phyloP scores from a whole-genome alignment of 2,329 filamentous ascomycete genomes.

The Aspergillus fischeri region DNA sequence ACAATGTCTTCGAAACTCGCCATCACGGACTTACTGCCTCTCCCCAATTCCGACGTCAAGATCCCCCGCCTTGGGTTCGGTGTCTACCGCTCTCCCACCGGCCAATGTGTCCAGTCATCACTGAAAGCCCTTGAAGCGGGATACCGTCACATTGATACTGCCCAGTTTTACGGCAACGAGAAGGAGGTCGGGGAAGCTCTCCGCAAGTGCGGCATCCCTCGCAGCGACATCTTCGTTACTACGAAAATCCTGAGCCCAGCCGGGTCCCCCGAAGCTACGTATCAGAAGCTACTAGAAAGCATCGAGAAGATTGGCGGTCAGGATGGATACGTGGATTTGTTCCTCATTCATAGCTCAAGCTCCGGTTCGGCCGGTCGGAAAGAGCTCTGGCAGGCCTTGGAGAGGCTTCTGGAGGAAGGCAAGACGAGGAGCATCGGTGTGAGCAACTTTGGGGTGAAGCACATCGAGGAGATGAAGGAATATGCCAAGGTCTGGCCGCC shows the following conservation, averaged over 20 bases:
- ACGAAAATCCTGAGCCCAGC: slow-evolving; percentile 62
- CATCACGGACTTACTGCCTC: slow-evolving; percentile 47
- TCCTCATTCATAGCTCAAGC: slow-evolving; percentile 64
- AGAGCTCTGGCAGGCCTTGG: slow-evolving; percentile 63
- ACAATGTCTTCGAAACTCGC: slow-evolving; percentile 37
- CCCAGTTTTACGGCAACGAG: slow-evolving; percentile 69
- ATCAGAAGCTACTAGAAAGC: slow-evolving; percentile 57
- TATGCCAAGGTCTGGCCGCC: slow-evolving; percentile 66
- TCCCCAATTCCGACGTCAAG: slow-evolving; percentile 47
- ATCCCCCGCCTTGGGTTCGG: slow-evolving; percentile 69
- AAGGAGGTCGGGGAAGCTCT: slow-evolving; percentile 62
- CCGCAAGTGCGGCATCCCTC: slow-evolving; percentile 50
- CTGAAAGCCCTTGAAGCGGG: slow-evolving; percentile 51
- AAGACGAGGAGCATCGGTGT: slow-evolving; percentile 65
- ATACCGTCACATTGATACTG: slow-evolving; percentile 56
- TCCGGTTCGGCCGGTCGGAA: slow-evolving; percentile 53
- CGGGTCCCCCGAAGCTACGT: slow-evolving; percentile 54
- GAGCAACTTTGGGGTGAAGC: slow-evolving; percentile 65
- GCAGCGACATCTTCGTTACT: slow-evolving; percentile 61
- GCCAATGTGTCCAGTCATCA: slow-evolving; percentile 56
- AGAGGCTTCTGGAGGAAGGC: slow-evolving; percentile 57
- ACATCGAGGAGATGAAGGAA: slow-evolving; percentile 64
- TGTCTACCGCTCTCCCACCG: slow-evolving; percentile 58
- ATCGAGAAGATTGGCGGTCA: slow-evolving; percentile 58
- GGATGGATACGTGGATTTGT: slow-evolving; percentile 65